Percentiles rank a stretch among this genome's conserved stretches.
phyloP scores from a whole-genome alignment of 306 rosid genomes.

The Casuarina cunninghamiana region DNA sequence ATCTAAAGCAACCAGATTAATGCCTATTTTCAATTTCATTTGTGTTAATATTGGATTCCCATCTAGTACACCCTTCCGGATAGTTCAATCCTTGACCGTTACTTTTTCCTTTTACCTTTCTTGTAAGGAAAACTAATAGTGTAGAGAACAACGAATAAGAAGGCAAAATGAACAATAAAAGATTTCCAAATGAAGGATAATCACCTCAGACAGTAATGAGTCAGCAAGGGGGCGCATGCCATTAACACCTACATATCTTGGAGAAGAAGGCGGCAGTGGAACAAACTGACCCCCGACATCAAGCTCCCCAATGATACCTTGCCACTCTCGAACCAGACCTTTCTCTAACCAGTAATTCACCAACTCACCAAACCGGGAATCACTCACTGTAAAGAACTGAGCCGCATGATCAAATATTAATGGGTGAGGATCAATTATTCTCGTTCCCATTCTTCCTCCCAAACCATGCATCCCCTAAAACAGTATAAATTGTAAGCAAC shows the following conservation, averaged over 20 bases:
- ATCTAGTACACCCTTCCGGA: background rate
- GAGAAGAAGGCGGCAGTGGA: conserved; percentile 59
- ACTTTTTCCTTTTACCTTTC: background rate
- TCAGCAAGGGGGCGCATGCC: conserved; percentile 90
- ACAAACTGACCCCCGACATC: conserved; percentile 69
- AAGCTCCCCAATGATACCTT: conserved; percentile 73
- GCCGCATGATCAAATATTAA: conserved; percentile 87
- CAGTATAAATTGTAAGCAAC: conserved; percentile 2
- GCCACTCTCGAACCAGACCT: conserved; percentile 76
- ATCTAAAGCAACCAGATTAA: background rate
- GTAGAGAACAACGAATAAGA: background rate
- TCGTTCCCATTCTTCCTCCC: conserved; percentile 93
- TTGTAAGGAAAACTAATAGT: background rate
- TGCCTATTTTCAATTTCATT: background rate
- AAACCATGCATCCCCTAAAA: conserved; percentile 85
- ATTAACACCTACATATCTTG: conserved; percentile 59
- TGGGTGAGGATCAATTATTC: conserved; percentile 61
- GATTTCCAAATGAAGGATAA: conserved; percentile 2
- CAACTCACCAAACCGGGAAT: conserved; percentile 57
- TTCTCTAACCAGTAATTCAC: conserved; percentile 65
- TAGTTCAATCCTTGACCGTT: background rate
- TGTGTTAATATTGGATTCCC: background rate
- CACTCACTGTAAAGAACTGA: conserved; percentile 77
- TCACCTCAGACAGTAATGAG: conserved; percentile 73
- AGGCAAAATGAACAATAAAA: background rate